Base-by-base conservation (phyloP, 2,329 filamentous ascomycete genomes). In the Fusarium setosum region DNA sequence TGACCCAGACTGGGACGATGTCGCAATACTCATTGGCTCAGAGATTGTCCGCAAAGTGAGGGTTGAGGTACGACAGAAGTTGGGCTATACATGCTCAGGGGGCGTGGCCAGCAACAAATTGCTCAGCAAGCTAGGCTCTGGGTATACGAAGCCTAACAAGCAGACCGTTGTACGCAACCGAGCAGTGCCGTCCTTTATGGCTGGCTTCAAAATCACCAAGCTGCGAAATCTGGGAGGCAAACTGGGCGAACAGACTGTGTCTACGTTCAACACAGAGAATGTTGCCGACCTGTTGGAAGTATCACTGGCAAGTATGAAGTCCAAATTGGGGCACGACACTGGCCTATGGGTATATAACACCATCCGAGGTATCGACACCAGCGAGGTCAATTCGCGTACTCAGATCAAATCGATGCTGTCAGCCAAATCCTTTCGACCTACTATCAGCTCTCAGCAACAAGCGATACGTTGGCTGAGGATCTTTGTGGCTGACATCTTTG, bases 371-470 rank as follows among this genome's bases (percentile, higher is more conserved):
- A 88, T 94, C 61, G 96, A 99, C 76, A 82, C 83, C 48, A 96
- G 91, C 71, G 94, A 97, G 77, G 93, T 99, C 67, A 97, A 93
- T 73, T 87, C 93, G 24, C 86, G 95, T 50, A 97, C 94, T 2
- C 92, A 96, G 73, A 97, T 97, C 81, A 97, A 98, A 76, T 96
- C 92, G 15, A 98, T 99, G 94, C 83, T 98, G 13, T 97, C 94
- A 2, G 94, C 96, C 18, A 99, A 99, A 75, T 96, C 94, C 0
- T 99, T 99, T 73, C 86, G 92, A 23, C 96, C 96, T 0, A 88
- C 86, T 56, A 95, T 98, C 74, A 92, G 89, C 68, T 90, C 84
- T 3, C 81, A 87, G 17, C 93, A 96, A 20, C 92, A 97, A 75
- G 95, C 90, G 1, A 82, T 87, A 21, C 90, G 89, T 61, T 99